These are phyloP conservation scores for Agaricus blazei DNA, from an alignment of 768 basidiomycete genomes.

Conservation along the genomic window DNA sequence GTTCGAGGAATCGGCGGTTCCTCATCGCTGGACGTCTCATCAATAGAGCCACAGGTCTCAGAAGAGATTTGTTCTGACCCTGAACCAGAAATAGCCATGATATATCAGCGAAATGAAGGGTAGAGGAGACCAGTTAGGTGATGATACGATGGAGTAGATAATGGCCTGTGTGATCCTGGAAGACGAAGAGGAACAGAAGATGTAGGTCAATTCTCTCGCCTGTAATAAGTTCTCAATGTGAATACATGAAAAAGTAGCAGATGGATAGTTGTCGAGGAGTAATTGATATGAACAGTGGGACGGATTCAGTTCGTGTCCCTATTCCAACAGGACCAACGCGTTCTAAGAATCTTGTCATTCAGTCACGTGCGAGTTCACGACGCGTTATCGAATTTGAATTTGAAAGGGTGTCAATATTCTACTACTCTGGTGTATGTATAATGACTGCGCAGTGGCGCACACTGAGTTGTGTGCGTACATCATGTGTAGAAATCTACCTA, in stretches of 20 bases:
- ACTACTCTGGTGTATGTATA: no score
- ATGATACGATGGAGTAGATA: not conserved
- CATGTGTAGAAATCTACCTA: no score
- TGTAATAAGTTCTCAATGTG: not conserved
- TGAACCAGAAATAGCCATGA: conserved; percentile 12
- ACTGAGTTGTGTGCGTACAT: no score
- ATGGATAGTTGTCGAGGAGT: not conserved
- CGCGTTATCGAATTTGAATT: not conserved
- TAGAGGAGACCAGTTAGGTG: not conserved
- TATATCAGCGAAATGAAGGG: not conserved
- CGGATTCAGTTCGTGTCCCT: not conserved
- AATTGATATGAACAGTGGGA: not conserved
- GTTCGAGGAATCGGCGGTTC: conserved; percentile 24
- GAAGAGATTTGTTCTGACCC: conserved; percentile 5
- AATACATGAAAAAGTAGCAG: not conserved
- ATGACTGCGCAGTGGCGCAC: no score
- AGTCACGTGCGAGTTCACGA: not conserved
- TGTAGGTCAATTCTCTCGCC: not conserved
- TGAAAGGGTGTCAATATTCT: no score
- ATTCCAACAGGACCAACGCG: no score
- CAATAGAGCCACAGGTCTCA: conserved; percentile 13
- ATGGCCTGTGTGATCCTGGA: not conserved
- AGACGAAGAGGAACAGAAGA: not conserved
- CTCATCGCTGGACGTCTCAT: conserved; percentile 6
- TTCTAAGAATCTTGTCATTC: not conserved